Evolutionary conservation across 2,329 filamentous ascomycete genomes (phyloP), one percentile per base, ranked within the genome.

Genomic region (Aureobasidium sp.): DNA sequence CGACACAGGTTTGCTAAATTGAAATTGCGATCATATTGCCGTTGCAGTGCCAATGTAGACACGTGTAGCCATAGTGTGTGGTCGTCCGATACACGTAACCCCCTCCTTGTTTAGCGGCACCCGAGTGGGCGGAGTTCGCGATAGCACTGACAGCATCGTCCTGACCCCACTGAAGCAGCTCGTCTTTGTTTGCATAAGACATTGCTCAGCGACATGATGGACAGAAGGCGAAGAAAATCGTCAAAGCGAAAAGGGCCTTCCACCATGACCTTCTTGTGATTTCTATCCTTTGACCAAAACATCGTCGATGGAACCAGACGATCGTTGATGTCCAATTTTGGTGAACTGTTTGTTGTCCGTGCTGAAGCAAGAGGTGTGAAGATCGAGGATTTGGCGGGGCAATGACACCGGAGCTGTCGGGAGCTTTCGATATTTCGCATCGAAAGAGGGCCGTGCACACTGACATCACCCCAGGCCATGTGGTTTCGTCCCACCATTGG

Each of bases 301-400:
- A 61, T 61, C 57, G 57, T 61, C 57, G 57, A 61, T 61, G 46
- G n/a, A 52, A 46, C 5, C 37, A 37, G 15, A 51, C 36, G 57
- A 61, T 61, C 57, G 57, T 51, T 51, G 57, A 61, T 47, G 26
- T 36, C 36, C 20, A 43, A 44, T 26, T 52, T 26, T 52, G 57
- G 32, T 52, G 57, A 52, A 44, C 26, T 51, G 37, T 39, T 48
- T 52, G 20, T 52, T 36, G 57, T 52, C 57, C 26, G 57, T 61
- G 57, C 56, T 37, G 15, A 10, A 37, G 47, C 48, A 20, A 60
- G 56, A 52, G 47, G 41, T 47, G 37, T 61, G 46, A 51, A 29
- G 57, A 61, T 61, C 57, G 57, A 61, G 47, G 26, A 61, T 61
- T 61, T 61, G 57, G 57, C 43, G 57, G 46, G 47, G 47, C 34